Evolutionary conservation across 306 rosid species (phyloP).

Genomic region (Sophora flavescens): DNA sequence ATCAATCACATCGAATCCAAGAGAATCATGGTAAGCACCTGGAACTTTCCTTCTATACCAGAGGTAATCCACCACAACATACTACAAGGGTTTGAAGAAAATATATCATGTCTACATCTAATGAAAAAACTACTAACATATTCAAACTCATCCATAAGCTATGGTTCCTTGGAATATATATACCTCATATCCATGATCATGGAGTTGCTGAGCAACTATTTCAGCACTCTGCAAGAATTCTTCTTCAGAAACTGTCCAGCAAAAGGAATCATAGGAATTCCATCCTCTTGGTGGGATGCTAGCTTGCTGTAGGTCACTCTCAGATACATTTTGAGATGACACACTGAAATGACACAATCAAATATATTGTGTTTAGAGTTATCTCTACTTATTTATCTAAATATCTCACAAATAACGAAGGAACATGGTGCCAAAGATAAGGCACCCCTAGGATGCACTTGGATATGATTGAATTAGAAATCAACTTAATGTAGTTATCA

Average conservation of each 20-base stretch:
- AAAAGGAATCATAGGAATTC: slow-evolving; percentile 93
- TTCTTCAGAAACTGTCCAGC: slow-evolving; percentile 84
- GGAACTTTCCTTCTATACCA: slow-evolving; percentile 86
- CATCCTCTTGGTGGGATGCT: slow-evolving; percentile 94
- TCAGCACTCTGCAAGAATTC: slow-evolving; percentile 74
- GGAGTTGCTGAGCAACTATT: slow-evolving; percentile 52
- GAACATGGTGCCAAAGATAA: slow-evolving; percentile 9
- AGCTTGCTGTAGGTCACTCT: slow-evolving; percentile 51
- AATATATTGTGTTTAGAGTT: slow-evolving; percentile 13
- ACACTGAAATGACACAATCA: slow-evolving; percentile 59
- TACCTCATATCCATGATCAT: slow-evolving; percentile 59
- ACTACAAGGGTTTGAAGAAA: slow-evolving; percentile 62
- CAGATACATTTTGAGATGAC: slow-evolving; percentile 47
- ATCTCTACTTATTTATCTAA: slow-evolving; percentile 35
- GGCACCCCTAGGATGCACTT: slow-evolving; percentile 2
- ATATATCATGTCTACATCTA: slow-evolving; percentile 34
- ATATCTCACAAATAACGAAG: slow-evolving; percentile 34
- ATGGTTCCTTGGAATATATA: background rate
- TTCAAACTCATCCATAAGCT: slow-evolving; percentile 20
- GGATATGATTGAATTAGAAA: slow-evolving; percentile 2
- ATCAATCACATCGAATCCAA: slow-evolving; percentile 91
- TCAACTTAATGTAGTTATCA: background rate
- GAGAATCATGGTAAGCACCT: slow-evolving; percentile 79
- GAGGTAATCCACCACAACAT: slow-evolving; percentile 92
- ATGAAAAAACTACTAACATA: slow-evolving; percentile 17